These are phyloP conservation scores for Lactuca saligna DNA, from an alignment of 129 eudicot genomes.

Conservation along the genomic window DNA sequence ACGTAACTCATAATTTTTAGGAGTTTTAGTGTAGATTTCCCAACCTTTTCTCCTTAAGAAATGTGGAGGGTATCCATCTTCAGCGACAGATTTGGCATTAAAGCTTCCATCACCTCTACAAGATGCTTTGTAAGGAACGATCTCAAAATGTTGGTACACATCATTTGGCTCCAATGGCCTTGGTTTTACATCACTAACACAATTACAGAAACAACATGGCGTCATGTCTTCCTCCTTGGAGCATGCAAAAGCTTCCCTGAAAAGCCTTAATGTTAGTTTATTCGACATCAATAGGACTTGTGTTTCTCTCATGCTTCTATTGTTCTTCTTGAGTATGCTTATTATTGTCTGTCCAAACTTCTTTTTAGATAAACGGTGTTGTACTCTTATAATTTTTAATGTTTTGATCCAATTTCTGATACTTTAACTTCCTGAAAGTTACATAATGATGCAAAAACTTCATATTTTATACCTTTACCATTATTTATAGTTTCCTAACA, in stretches of 20 bases:
- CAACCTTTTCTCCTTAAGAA: constrained; percentile 54
- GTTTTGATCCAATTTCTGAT: too few species aligned
- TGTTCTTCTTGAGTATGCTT: too few species aligned
- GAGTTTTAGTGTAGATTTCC: constrained; percentile 39
- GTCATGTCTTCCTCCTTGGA: constrained; percentile 67
- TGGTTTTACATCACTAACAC: constrained; percentile 52
- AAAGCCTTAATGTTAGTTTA: not conserved
- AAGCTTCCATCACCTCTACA: constrained; percentile 36
- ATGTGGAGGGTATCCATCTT: constrained; percentile 57
- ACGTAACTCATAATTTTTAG: constrained; percentile 38
- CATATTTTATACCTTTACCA: not conserved
- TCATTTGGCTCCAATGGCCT: constrained; percentile 54
- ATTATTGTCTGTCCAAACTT: too few species aligned
- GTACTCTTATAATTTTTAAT: too few species aligned
- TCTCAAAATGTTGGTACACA: constrained; percentile 58
- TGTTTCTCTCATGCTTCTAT: too few species aligned
- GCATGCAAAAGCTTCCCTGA: constrained; percentile 58
- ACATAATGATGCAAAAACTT: too few species aligned
- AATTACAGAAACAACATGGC: constrained; percentile 47
- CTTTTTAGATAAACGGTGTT: too few species aligned
- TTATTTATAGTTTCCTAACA: not conserved
- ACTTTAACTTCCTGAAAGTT: too few species aligned
- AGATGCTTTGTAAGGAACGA: constrained; percentile 3
- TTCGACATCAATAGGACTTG: not conserved
- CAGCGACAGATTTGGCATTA: constrained; percentile 45